Evolutionary conservation across 1,284 basidiomycete species (phyloP), one percentile per base, ranked within the genome.

Genomic region (Pseudozyma hubeiensis): DNA sequence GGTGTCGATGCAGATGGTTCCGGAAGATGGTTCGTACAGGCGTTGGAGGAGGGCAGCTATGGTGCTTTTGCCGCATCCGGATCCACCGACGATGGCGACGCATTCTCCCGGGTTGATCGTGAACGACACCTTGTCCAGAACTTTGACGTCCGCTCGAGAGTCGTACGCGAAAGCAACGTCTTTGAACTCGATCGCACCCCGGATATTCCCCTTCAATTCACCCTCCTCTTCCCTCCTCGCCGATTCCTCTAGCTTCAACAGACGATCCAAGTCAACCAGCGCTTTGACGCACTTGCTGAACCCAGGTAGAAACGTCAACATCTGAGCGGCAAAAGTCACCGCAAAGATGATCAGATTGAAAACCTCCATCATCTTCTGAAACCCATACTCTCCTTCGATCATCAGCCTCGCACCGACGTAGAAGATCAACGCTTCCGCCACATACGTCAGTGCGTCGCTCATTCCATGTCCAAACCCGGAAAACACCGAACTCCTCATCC

Each of bases 291-390:
- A 56, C 64, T 81, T 82, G 35, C 67, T 63, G 4, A 81, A 56
- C 7, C 69, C 73, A 0, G 83, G 82, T 30, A 84, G 49, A 86
- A 94, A 95, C 31, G 90, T 88, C 88, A 97, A 90, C 74, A 94
- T 88, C 83, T 94, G 92, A 29, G 91, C 90, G 1, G 93, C 93
- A 73, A 97, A 96, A 3, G 93, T 93, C 65, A 98, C 90, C 0
- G 92, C 91, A 86, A 98, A 98, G 40, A 98, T 90, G 61, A 98
- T 91, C 62, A 98, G 88, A 68, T 95, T 92, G 82, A 97, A 90
- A 29, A 93, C 91, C 85, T 94, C 89, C 47, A 97, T 89, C 91
- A 97, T 93, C 71, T 91, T 89, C 68, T 91, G 87, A 84, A 96
- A 97, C 14, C 89, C 89, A 85, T 96, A 94, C 13, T 88, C 89